These are phyloP conservation scores for Phylloporus arenicola DNA, from an alignment of 768 basidiomycete species.

Conservation along the genomic window DNA sequence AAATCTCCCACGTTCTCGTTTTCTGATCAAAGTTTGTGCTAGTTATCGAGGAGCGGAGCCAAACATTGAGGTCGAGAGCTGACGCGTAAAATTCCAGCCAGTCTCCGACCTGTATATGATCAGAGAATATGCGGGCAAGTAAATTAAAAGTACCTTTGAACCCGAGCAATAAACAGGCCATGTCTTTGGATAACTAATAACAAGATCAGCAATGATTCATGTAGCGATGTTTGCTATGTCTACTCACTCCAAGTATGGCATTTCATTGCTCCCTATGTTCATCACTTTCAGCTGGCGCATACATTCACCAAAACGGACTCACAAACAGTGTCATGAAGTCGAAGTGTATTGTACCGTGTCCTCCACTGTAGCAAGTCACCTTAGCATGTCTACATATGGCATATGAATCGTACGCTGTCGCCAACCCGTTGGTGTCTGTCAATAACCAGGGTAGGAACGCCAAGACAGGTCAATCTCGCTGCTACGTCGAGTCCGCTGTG, in stretches of 20 bases:
- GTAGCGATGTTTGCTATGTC: too few relatives aligned
- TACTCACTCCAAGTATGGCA: constrained; percentile 51
- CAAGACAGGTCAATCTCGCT: constrained; percentile 53
- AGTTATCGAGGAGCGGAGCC: constrained; percentile 44
- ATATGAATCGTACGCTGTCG: constrained; percentile 31
- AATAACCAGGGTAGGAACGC: constrained; percentile 48
- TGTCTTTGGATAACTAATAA: constrained; percentile 43
- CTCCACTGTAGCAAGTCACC: constrained; percentile 36
- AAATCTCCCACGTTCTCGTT: constrained; percentile 40
- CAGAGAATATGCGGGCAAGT: neutral
- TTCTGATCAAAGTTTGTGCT: constrained; percentile 32
- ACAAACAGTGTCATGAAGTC: constrained; percentile 49
- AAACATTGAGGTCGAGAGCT: constrained; percentile 55
- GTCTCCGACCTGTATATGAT: constrained; percentile 42
- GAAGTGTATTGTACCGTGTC: constrained; percentile 50
- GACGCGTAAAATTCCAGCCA: constrained; percentile 61
- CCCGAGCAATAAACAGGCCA: constrained; percentile 51
- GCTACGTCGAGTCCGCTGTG: constrained; percentile 63
- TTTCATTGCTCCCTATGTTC: constrained; percentile 42
- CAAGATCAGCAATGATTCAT: neutral
- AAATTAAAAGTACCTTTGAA: constrained; percentile 35
- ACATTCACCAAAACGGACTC: constrained; percentile 21
- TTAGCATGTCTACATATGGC: neutral
- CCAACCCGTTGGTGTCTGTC: constrained; percentile 48
- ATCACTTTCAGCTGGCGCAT: constrained; percentile 1